These are phyloP conservation scores for Penicillium chermesinum DNA, from an alignment of 495 filamentous ascomycete genomes.

Conservation along the genomic window DNA sequence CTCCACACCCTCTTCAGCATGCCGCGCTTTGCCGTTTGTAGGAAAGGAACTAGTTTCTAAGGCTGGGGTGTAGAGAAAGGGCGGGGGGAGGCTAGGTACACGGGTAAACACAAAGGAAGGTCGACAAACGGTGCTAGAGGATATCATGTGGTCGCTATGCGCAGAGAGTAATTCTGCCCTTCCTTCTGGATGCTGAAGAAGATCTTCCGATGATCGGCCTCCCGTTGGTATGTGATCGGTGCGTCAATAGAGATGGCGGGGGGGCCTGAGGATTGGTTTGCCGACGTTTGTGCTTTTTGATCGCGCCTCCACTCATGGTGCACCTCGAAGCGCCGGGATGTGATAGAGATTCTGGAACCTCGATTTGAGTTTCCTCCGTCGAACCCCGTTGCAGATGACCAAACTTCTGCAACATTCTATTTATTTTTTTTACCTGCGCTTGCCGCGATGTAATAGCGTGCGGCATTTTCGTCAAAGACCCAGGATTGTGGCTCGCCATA, in stretches of 20 bases:
- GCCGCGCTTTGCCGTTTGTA: background rate
- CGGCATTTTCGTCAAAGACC: background rate
- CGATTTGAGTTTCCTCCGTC: background rate
- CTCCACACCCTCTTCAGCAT: background rate
- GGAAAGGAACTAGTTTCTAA: background rate
- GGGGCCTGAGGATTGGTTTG: slow-evolving; percentile 4
- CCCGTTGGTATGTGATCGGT: slow-evolving; percentile 13
- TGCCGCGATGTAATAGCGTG: background rate
- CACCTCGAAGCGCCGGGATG: slow-evolving; percentile 12
- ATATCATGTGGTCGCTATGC: no score
- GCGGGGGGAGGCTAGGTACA: no score
- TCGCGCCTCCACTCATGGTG: slow-evolving; percentile 9
- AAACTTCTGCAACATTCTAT: background rate
- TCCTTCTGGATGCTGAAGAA: slow-evolving; percentile 1
- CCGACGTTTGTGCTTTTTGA: background rate
- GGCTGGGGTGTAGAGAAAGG: no score
- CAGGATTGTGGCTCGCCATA: slow-evolving; percentile 6
- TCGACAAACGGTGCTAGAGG: no score
- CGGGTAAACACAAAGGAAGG: no score
- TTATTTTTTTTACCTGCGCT: background rate
- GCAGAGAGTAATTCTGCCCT: no score
- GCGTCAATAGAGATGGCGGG: slow-evolving; percentile 9
- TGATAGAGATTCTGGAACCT: slow-evolving; percentile 5
- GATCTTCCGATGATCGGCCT: slow-evolving; percentile 15
- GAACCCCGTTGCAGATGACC: slow-evolving; percentile 14